These are phyloP conservation scores for Lentinula lateritia DNA, from an alignment of 768 basidiomycete genomes.

Conservation along the genomic window DNA sequence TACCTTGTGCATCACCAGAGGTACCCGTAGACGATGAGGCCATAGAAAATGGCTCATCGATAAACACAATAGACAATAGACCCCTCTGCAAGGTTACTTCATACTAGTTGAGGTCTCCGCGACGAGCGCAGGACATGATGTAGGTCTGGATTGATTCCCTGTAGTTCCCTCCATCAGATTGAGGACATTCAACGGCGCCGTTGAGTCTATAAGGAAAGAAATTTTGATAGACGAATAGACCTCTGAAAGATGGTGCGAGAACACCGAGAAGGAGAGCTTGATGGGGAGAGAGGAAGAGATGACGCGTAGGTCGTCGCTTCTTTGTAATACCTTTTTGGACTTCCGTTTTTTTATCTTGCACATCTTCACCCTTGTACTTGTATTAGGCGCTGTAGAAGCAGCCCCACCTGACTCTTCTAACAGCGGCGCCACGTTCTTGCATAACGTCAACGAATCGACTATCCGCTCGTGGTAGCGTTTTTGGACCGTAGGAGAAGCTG, in stretches of 20 bases:
- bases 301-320: conserved; percentile 52
- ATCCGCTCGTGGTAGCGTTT: conserved; percentile 76
- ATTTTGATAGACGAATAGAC: conserved; percentile 88
- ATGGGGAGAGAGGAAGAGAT: conserved; percentile 82
- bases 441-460: conserved; percentile 91
- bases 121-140: conserved; percentile 85
- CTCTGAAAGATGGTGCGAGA: conserved; percentile 82
- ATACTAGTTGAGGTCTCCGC: conserved; percentile 76
- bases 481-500: conserved; percentile 69
- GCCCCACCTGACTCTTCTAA: conserved; percentile 44
- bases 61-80: conserved; percentile 81
- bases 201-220: conserved; percentile 68
- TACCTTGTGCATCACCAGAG: conserved; percentile 14
- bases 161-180: conserved; percentile 13
- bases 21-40: neutral
- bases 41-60: conserved; percentile 43
- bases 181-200: conserved; percentile 62
- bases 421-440: conserved; percentile 71
- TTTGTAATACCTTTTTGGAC: neutral
- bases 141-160: conserved; percentile 71
- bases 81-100: conserved; percentile 83
- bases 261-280: conserved; percentile 89
- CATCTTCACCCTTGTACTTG: conserved; percentile 7
- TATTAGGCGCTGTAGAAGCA: too few species aligned
- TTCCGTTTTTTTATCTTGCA: neutral